Percentiles rank a stretch among this genome's conserved stretches.
phyloP scores from a whole-genome alignment of 2,329 filamentous ascomycete species.

The Aureobasidium pullulans region DNA sequence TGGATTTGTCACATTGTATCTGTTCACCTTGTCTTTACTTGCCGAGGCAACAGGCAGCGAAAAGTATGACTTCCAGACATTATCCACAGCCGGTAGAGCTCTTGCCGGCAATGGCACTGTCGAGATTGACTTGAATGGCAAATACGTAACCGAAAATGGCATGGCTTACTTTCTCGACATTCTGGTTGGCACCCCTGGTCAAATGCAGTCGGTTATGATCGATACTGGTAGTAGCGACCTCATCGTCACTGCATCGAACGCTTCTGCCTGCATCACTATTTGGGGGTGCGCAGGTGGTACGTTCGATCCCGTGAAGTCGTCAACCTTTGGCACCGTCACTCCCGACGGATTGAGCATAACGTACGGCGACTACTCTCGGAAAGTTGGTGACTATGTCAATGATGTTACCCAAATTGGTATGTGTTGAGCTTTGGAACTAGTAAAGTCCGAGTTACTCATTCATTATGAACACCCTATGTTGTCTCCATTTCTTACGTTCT shows the following conservation, averaged over 20 bases:
- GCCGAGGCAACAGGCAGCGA: too few species aligned
- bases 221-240: slow-evolving; percentile 29
- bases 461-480: too few species aligned
- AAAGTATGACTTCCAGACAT: too few species aligned
- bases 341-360: slow-evolving; percentile 25
- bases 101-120: too few species aligned
- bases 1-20: too few species aligned
- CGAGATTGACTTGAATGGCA: too few species aligned
- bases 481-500: too few species aligned
- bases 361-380: slow-evolving; percentile 25
- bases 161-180: slow-evolving; percentile 14
- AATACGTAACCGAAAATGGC: too few species aligned
- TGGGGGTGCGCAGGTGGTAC: slow-evolving; percentile 25
- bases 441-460: neutral
- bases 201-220: slow-evolving; percentile 26
- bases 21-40: too few species aligned
- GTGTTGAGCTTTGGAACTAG: slow-evolving; percentile 22
- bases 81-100: too few species aligned
- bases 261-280: slow-evolving; percentile 20
- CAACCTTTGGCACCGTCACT: slow-evolving; percentile 21
- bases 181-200: slow-evolving; percentile 28
- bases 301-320: slow-evolving; percentile 22
- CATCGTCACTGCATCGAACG: slow-evolving; percentile 25
- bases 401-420: slow-evolving; percentile 22
- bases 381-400: slow-evolving; percentile 23